Percentiles rank a stretch among this genome's conserved stretches.
These are phyloP conservation scores for Coniferiporia sulphurascens DNA, from an alignment of 1,284 basidiomycete species.

Conservation along the genomic window DNA sequence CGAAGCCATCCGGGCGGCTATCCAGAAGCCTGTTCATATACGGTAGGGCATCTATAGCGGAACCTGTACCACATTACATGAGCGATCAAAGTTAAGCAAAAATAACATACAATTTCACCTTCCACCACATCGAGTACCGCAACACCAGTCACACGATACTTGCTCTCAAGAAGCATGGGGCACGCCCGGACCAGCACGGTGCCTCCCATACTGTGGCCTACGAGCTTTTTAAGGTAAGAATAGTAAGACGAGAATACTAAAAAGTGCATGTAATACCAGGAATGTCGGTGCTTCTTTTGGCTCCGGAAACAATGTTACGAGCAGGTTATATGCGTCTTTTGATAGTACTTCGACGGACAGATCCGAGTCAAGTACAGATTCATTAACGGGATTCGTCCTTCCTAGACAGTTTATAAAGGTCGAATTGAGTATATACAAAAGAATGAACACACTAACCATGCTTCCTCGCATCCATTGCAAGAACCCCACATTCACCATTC, in stretches of 20 bases:
- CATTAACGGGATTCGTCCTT: conserved; percentile 46
- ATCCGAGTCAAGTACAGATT: conserved; percentile 49
- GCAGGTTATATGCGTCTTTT: conserved; percentile 63
- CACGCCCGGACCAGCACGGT: conserved; percentile 76
- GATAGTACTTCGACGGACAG: conserved; percentile 70
- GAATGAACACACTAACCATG: conserved; percentile 62
- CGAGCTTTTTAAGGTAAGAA: conserved; percentile 45
- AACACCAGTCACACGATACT: conserved; percentile 77
- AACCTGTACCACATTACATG: conserved; percentile 48
- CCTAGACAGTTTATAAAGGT: conserved; percentile 35
- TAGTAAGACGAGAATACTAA: conserved; percentile 1
- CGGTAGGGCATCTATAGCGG: conserved; percentile 89
- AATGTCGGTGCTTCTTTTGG: conserved; percentile 60
- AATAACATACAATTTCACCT: conserved; percentile 42
- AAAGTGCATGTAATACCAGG: conserved; percentile 46
- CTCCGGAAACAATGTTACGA: conserved; percentile 68
- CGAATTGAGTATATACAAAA: not conserved
- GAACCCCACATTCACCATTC: conserved; percentile 74
- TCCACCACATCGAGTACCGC: conserved; percentile 95
- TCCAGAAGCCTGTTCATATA: conserved; percentile 89
- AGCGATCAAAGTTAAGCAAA: not conserved
- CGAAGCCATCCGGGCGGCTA: conserved; percentile 80
- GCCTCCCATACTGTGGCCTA: conserved; percentile 91
- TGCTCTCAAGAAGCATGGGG: conserved; percentile 57
- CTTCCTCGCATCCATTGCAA: conserved; percentile 81